A percentile compares a stretch with the other conserved stretches of the same genome.
Conservation (phyloP, 306 rosid species). For the Pachyrhizus erosus region DNA sequence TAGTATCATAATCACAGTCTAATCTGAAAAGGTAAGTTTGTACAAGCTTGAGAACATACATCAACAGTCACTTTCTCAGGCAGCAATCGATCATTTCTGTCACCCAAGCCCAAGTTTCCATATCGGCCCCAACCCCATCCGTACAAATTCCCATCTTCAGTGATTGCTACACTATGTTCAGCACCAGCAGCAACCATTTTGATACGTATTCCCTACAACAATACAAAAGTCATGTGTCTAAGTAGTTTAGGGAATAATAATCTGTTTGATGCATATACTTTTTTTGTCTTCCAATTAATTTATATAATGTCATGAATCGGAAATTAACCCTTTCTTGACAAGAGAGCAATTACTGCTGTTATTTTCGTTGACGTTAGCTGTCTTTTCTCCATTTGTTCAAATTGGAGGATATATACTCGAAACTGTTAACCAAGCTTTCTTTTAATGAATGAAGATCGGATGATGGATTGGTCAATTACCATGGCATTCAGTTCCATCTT, state of each 20-base stretch:
- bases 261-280: neutral
- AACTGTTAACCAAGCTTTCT: neutral
- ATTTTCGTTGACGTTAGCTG: conserved; percentile 12
- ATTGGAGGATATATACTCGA: neutral
- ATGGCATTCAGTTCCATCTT: neutral
- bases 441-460: neutral
- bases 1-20: conserved; percentile 5
- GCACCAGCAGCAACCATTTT: conserved; percentile 99
- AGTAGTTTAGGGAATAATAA: neutral
- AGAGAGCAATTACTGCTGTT: neutral
- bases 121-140: conserved; percentile 99
- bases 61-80: conserved; percentile 78
- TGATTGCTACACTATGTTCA: conserved; percentile 91
- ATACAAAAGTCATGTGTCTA: conserved; percentile 11
- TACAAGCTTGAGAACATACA: conserved; percentile 59
- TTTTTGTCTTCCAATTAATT: neutral
- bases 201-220: conserved; percentile 70
- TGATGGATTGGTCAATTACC: neutral
- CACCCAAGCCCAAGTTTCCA: conserved; percentile 98
- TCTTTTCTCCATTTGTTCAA: conserved; percentile 7
- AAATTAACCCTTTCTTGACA: neutral
- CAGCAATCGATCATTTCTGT: conserved; percentile 79
- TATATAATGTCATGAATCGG: neutral
- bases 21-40: conserved; percentile 17
- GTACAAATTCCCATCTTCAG: conserved; percentile 81